Base-by-base conservation (phyloP, 2,329 filamentous ascomycete species). In the Zasmidium citrigriseum region DNA sequence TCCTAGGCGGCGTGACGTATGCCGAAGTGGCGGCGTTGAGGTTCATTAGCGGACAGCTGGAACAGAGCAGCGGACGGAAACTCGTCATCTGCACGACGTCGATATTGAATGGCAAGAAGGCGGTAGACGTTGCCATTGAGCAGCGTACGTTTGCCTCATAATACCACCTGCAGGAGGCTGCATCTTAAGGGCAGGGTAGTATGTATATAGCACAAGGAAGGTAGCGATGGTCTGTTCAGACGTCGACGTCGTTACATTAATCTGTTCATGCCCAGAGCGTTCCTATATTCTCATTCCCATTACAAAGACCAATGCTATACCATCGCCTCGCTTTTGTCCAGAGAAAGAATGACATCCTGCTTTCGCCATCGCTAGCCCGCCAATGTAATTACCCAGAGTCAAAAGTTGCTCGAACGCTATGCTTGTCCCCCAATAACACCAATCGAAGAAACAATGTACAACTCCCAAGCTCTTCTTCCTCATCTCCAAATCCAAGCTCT, bases 1-100 rank as follows among this genome's bases (percentile, higher is more conserved):
- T 98, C 76, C 79, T 99, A 18, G 95, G 95, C n/a, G 96, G 95
- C 1, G 90, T 99, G 55, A 97, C 92, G 0, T 96, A 96, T 71
- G 93, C 95, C 0, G 95, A 99, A 76, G 93, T 99, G 72, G 92
- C 96, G 44, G 95, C 96, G 20, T 73, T 99, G 71, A 84, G 96
- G 55, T 98, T 96, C 72, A 89, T 99, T 66, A 91, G 90, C 10
- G 87, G 87, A 71, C 88, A 93, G 74, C 61, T 81, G 58, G 74
- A 86, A 84, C 90, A 80, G 62, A 76, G 72, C 1, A 74, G 83
- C 52, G 87, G 88, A 66, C 87, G 90, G 73, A 90, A 90, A 70
- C 89, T 99, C 67, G 82, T 99, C 50, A 93, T 99, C 70, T 96
- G 91, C 73, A 93, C 95, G 51, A 99, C 95, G 16, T 90, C 90